Evolutionary conservation across 352 stramenopile genomes (phyloP), one percentile per base, ranked within the genome.

Genomic region (Globisporangium cederbergense): DNA sequence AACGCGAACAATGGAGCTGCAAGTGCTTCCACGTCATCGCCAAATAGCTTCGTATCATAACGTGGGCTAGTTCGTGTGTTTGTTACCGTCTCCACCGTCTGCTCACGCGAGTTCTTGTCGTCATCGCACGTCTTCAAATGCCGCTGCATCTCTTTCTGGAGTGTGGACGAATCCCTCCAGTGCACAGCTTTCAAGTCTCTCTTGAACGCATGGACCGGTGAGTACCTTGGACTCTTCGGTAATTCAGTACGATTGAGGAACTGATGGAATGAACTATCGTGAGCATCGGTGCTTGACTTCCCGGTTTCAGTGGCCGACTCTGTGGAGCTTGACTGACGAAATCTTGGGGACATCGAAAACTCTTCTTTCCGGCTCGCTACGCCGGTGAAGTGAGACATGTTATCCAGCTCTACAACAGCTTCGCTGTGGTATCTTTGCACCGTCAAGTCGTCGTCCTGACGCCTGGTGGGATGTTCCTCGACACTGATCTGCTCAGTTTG

Each of bases 121-220:
- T 14, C 22, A n/a, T 40, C 42, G n/a, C 54, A 46, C 22, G 13
- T 13, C 9, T 42, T 28, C 40, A 69, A 22, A 22, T 49, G 42
- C n/a, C 56, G 63, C 63, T 57, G 42, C 36, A 69, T 60, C 36
- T 69, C 63, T 22, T 59, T 56, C 22, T 61, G 63, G 4, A 69
- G 47, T 2, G 63, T 60, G 2, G 22, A 32, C 1, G 63, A 49
- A 43, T 69, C 63, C 32, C 49, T 60, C 63, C 55, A 68, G 40
- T 34, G 18, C 14, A 40, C 20, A 4, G 2, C 16, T 38, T 52
- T 46, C 30, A 66, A 30, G 50, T 49, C 46, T 5, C 16, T 18
- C 18, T 32, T 43, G 7, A n/a, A 22, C 18, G 20, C 25, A 14
- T 42, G 50, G 0, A 3, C 43, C 25, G 10, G 28, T 2, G 50